phyloP scores from a whole-genome alignment of 2,329 filamentous ascomycete genomes.

The Epicoccum sorghinum region DNA sequence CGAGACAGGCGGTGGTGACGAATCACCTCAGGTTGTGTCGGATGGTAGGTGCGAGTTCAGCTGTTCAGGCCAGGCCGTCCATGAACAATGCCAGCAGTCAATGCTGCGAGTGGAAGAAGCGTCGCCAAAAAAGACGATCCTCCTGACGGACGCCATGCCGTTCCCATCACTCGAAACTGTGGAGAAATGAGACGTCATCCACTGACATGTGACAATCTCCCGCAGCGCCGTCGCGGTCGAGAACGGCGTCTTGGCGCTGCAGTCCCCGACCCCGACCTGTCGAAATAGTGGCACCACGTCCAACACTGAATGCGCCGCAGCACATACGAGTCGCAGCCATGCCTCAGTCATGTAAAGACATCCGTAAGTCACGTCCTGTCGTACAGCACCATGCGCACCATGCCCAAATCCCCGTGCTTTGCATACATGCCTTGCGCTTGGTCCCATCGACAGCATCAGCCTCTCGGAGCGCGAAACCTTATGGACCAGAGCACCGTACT shows the following conservation, averaged over 20 bases:
- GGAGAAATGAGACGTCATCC: constrained; percentile 14
- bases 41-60: not conserved
- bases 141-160: constrained; percentile 3
- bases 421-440: too few relatives aligned
- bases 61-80: not conserved
- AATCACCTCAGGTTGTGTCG: not conserved
- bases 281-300: not conserved
- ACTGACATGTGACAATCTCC: constrained; percentile 28
- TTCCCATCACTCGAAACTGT: constrained; percentile 1
- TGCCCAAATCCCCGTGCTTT: not conserved
- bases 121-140: not conserved
- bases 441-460: not conserved
- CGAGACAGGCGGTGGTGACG: too few relatives aligned
- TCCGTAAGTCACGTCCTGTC: constrained; percentile 68
- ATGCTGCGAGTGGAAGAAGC: not conserved
- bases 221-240: not conserved
- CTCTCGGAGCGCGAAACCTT: not conserved
- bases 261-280: constrained; percentile 16
- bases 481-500: too few relatives aligned
- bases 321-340: constrained; percentile 55
- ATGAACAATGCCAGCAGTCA: not conserved
- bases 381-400: not conserved
- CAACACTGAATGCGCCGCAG: constrained; percentile 5
- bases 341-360: constrained; percentile 96
- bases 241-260: constrained; percentile 18